Percentiles rank a stretch among this genome's conserved stretches.
Evolutionary conservation across 179 eudicot species (phyloP).

Genomic region (Silene noctiflora): DNA sequence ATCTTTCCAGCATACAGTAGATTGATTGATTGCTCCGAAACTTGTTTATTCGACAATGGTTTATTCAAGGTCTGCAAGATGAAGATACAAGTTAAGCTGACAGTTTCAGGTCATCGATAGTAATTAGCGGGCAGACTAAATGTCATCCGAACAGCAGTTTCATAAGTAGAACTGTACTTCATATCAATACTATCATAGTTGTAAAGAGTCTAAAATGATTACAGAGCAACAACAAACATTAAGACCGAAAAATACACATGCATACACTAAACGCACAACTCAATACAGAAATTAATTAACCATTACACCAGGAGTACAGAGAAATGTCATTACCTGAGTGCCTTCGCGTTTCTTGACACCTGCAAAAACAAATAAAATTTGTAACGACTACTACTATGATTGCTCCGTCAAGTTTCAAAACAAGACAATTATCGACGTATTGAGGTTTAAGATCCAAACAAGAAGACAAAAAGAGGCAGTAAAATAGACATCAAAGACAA

Average conservation of each 20-base stretch:
- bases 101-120: background rate
- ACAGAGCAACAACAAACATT: background rate
- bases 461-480: background rate
- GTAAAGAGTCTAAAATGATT: background rate
- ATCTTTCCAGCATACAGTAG: slow-evolving; percentile 54
- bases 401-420: background rate
- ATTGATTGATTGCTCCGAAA: slow-evolving; percentile 31
- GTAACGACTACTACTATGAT: slow-evolving; percentile 15
- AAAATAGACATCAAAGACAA: background rate
- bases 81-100: slow-evolving; percentile 12
- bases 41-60: slow-evolving; percentile 18
- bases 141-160: slow-evolving; percentile 3
- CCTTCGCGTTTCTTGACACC: slow-evolving; percentile 26
- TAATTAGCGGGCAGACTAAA: background rate
- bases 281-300: background rate
- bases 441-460: slow-evolving; percentile 1
- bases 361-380: slow-evolving; percentile 16
- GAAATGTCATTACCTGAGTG: slow-evolving; percentile 23
- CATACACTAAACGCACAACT: background rate
- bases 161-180: background rate
- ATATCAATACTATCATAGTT: background rate
- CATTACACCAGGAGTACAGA: background rate
- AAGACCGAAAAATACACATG: no score
- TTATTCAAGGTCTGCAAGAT: slow-evolving; percentile 45
- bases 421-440: background rate